These are phyloP conservation scores for Suillus discolor DNA, from an alignment of 768 basidiomycete genomes.

Conservation along the genomic window DNA sequence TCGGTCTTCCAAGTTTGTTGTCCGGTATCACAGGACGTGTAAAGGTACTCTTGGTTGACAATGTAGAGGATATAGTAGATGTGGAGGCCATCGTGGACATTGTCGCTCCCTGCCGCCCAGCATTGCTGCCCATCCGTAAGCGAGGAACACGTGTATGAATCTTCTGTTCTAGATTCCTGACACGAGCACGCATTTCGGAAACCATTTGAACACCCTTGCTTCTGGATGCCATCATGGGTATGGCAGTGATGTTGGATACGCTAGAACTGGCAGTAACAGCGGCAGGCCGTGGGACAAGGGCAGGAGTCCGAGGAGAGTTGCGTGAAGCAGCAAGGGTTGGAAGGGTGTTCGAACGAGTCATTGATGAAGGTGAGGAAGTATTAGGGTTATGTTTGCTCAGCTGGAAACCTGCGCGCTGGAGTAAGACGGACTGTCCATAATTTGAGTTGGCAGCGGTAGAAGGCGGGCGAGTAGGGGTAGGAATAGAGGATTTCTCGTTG, in stretches of 20 bases:
- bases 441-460: slow-evolving; percentile 33
- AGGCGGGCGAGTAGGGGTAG: slow-evolving; percentile 35
- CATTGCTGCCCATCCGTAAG: slow-evolving; percentile 78
- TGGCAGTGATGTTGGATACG: slow-evolving; percentile 29
- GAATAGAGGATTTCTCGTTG: slow-evolving; percentile 42
- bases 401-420: slow-evolving; percentile 55
- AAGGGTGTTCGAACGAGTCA: slow-evolving; percentile 60
- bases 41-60: slow-evolving; percentile 16
- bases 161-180: slow-evolving; percentile 81
- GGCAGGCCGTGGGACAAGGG: slow-evolving; percentile 38
- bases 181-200: slow-evolving; percentile 86
- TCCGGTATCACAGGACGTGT: slow-evolving; percentile 24
- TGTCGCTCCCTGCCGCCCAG: slow-evolving; percentile 51
- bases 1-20: slow-evolving; percentile 23
- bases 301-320: slow-evolving; percentile 47
- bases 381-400: slow-evolving; percentile 42
- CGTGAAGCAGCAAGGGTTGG: slow-evolving; percentile 53
- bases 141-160: slow-evolving; percentile 87
- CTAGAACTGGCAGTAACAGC: slow-evolving; percentile 43
- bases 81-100: slow-evolving; percentile 35
- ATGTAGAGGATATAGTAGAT: slow-evolving; percentile 38
- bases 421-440: slow-evolving; percentile 48
- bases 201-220: slow-evolving; percentile 92
- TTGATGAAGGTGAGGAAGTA: slow-evolving; percentile 46
- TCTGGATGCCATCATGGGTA: slow-evolving; percentile 54